Evolutionary conservation across 176 grass and related monocot genomes (phyloP), one percentile per base, ranked within the genome.

Genomic region (Metroxylon sagu): DNA sequence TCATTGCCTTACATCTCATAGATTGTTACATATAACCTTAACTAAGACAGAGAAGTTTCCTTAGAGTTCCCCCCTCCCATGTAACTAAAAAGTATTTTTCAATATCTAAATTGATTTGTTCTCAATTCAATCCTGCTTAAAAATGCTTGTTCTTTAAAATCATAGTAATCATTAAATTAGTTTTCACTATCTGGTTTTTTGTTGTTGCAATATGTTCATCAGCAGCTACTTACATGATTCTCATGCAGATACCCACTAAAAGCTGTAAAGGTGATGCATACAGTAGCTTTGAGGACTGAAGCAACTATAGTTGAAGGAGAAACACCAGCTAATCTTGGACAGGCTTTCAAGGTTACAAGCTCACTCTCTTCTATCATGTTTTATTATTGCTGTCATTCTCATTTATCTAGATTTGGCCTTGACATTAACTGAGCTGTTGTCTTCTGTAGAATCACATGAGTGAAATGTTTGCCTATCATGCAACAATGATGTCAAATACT

Each of bases 231-330:
- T 63, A 61, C 16, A 74, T 53, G 71, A 64, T 17, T 6, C 19
- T 8, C 68, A 23, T 61, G 57, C 62, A 97, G 92, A 76, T 97
- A 85, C 71, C 92, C 92, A 52, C 29, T 97, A 35, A 97, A 97
- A 78, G 92, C 92, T 73, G 92, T 97, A 29, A 91, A 81, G 75
- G 87, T 97, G 73, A 91, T 88, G 92, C 87, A 97, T 76, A 83
- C 81, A 51, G 92, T 97, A 66, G 92, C 92, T 19, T 66, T 88
- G 50, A 80, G 81, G 87, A 97, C 92, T 75, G 87, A 97, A 64
- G 85, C 87, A 70, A 87, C 81, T 29, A 29, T 5, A 8, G 6
- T 35, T 35, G 7, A 8, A 35, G 8, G 31, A 7, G 31, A 35
- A 35, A 35, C 8, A 8, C 31, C 31, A 10, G 62, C 80, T 72